phyloP scores from a whole-genome alignment of 495 filamentous ascomycete species.

The Xylaria intraflava region DNA sequence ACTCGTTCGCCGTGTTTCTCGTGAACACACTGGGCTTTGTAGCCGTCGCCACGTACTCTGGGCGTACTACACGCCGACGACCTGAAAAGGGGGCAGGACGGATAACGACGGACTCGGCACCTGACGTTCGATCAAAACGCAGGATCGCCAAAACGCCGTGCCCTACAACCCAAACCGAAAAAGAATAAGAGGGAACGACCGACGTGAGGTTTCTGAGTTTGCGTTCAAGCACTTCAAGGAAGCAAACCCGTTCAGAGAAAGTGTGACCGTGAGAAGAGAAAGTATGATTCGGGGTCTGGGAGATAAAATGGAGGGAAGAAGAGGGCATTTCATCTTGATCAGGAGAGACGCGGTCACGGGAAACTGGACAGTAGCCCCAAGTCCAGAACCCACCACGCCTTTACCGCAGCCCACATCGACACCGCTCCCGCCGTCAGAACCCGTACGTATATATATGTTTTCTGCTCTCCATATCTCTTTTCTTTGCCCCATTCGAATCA shows the following conservation, averaged over 20 bases:
- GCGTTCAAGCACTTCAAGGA: background rate
- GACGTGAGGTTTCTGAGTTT: too few species aligned
- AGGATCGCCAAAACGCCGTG: background rate
- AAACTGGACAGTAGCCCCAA: slow-evolving; percentile 6
- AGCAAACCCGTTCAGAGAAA: background rate
- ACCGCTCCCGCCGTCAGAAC: background rate
- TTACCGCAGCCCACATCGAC: background rate
- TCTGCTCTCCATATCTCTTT: background rate
- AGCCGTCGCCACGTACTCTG: background rate
- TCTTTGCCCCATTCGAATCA: too few species aligned
- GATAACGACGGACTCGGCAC: background rate
- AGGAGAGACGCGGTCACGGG: slow-evolving; percentile 4
- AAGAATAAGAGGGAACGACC: background rate
- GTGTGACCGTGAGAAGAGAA: background rate
- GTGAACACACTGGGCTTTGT: background rate
- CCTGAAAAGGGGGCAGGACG: background rate
- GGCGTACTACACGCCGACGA: background rate
- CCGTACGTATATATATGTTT: slow-evolving; percentile 2
- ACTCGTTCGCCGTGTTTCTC: background rate
- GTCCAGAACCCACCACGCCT: background rate
- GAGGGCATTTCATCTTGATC: background rate
- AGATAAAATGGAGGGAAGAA: background rate
- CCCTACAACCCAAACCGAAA: too few species aligned
- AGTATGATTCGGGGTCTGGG: background rate
- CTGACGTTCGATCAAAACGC: background rate